phyloP scores from a whole-genome alignment of 1,284 basidiomycete genomes.

The Tremellales sp. region DNA sequence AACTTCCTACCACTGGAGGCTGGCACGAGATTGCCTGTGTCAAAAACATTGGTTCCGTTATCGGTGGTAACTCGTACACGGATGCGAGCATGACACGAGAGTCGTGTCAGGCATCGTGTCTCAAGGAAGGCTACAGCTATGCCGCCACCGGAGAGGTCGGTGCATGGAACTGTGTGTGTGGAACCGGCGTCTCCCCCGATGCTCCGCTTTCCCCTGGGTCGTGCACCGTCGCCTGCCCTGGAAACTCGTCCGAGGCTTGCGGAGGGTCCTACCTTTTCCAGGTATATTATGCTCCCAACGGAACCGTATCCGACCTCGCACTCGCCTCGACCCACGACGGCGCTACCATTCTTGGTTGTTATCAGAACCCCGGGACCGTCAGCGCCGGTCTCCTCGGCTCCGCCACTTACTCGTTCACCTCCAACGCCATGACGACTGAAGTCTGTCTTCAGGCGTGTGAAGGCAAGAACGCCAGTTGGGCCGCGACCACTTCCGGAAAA shows the following conservation, averaged over 20 bases:
- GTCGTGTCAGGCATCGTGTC: constrained; percentile 21
- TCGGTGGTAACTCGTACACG: constrained; percentile 13
- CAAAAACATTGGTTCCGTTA: constrained; percentile 6
- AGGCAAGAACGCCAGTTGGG: constrained; percentile 14
- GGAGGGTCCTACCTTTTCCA: not conserved
- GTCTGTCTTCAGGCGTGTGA: constrained; percentile 16
- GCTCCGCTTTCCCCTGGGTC: constrained; percentile 17
- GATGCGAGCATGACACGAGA: constrained; percentile 16
- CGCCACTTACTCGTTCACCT: constrained; percentile 9
- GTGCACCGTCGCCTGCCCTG: constrained; percentile 31
- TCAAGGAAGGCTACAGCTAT: constrained; percentile 20
- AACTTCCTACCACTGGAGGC: constrained; percentile 19
- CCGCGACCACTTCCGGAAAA: constrained; percentile 12
- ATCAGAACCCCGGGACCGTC: not conserved
- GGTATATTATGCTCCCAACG: not conserved
- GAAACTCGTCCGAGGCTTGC: constrained; percentile 18
- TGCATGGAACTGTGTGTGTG: constrained; percentile 22
- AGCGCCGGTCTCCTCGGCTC: not conserved
- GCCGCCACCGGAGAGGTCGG: constrained; percentile 17
- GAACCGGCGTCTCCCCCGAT: constrained; percentile 12
- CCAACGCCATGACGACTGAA: constrained; percentile 10
- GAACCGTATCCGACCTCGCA: not conserved
- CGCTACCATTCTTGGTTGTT: not conserved
- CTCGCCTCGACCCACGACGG: not conserved
- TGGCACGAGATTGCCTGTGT: constrained; percentile 30